A percentile compares a stretch with the other conserved stretches of the same genome.
These are phyloP conservation scores for Aleurites moluccanus DNA, from an alignment of 441 rosid species.

Conservation along the genomic window DNA sequence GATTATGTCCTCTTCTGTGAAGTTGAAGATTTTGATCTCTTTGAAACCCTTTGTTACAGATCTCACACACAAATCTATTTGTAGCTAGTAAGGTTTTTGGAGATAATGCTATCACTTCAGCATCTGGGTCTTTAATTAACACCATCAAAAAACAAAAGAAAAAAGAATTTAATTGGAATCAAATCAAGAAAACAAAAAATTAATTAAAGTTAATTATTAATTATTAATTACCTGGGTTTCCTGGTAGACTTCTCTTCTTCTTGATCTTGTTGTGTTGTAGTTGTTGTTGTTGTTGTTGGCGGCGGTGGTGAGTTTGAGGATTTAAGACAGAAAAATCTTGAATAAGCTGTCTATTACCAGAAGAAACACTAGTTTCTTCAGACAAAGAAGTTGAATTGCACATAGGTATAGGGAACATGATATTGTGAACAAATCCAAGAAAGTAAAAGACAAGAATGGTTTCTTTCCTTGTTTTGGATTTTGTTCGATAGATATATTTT, in stretches of 20 bases:
- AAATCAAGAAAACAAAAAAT: too few relatives aligned
- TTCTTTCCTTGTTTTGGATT: slow-evolving; percentile 20
- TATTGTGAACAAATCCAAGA: slow-evolving; percentile 48
- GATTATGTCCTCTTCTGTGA: too few relatives aligned
- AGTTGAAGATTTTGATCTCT: too few relatives aligned
- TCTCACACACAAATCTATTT: too few relatives aligned
- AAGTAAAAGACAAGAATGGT: slow-evolving; percentile 38
- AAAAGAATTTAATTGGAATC: background rate
- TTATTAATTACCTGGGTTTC: slow-evolving; percentile 81
- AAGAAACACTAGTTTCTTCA: slow-evolving; percentile 65
- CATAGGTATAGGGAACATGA: slow-evolving; percentile 57
- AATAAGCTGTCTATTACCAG: slow-evolving; percentile 43
- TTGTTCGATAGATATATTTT: slow-evolving; percentile 14
- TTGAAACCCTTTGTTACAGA: too few relatives aligned
- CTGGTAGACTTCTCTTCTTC: slow-evolving; percentile 89
- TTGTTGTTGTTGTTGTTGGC: too few relatives aligned
- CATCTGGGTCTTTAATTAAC: too few relatives aligned
- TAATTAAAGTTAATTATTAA: too few relatives aligned
- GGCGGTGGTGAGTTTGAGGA: slow-evolving; percentile 37
- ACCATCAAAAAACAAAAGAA: background rate
- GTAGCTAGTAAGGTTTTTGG: too few relatives aligned
- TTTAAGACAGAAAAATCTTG: slow-evolving; percentile 48
- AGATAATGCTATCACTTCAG: too few relatives aligned
- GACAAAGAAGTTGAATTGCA: slow-evolving; percentile 68
- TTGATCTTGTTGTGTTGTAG: slow-evolving; percentile 46